Evolutionary conservation across 768 basidiomycete species (phyloP), one percentile per base, ranked within the genome.

Genomic region (Goffeauzyma gilvescens): DNA sequence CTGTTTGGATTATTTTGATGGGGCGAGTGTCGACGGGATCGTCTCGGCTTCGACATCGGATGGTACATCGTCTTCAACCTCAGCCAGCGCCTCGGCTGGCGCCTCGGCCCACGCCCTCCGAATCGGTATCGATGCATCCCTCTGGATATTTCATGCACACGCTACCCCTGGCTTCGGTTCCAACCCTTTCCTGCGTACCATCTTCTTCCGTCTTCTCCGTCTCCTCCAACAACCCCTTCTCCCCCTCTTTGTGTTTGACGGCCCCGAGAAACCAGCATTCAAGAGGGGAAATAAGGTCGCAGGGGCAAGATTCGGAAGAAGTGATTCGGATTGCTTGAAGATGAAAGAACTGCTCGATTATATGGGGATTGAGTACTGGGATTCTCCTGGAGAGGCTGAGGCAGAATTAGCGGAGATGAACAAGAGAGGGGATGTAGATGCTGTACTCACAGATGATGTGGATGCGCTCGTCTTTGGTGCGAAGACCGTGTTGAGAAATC

Each of bases 401-500:
- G 87, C 87, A 0, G 87, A 90, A 56, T 69, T 95, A 2, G 87
- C 87, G 0, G 78, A 81, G 49, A 68, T 95, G 41, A 87, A 85
- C 53, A 68, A 72, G 4, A 72, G 77, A 32, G 84, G 84, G 2
- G 61, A 80, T 40, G 80, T 95, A 43, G 89, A 95, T 57, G 83
- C 78, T 0, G 73, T 93, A 20, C 69, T 89, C 32, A 82, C 87
- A 0, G 89, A 95, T 60, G 89, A 93, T 54, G 86, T 87, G 1
- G 87, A 95, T 55, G 87, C 76, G 42, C 79, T 90, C 55, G 65
- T 93, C 2, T 95, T 95, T 49, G 86, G 87, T 17, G 86, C 84
- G 1, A 71, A 66, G 5, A 75, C 74, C 33, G 75, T 95, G 22
- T 74, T 90, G 51, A 73, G 87, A 56, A 93, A 90, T n/a, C n/a